Evolutionary conservation across 2,329 filamentous ascomycete species (phyloP).

Genomic region (Exophiala bonariae): DNA sequence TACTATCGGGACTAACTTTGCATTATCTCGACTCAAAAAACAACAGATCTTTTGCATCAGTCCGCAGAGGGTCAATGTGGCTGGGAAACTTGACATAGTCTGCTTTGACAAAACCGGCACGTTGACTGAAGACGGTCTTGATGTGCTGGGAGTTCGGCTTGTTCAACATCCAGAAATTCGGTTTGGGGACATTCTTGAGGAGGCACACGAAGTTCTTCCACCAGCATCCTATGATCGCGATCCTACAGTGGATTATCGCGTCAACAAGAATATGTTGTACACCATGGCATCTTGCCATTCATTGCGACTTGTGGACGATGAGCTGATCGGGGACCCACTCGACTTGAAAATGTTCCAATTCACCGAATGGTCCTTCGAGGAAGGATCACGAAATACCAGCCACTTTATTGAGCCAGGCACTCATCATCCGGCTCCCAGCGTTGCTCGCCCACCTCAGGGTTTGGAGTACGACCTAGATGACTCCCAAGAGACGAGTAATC

Average conservation of each 20-base stretch:
- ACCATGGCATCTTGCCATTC: slow-evolving; percentile 99
- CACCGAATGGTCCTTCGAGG: slow-evolving; percentile 87
- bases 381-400: slow-evolving; percentile 70
- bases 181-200: slow-evolving; percentile 73
- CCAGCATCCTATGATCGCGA: slow-evolving; percentile 57
- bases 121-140: slow-evolving; percentile 90
- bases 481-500: slow-evolving; percentile 22
- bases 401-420: slow-evolving; percentile 71
- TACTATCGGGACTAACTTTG: slow-evolving; percentile 96
- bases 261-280: slow-evolving; percentile 73
- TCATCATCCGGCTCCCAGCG: slow-evolving; percentile 74
- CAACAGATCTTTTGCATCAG: slow-evolving; percentile 98
- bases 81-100: slow-evolving; percentile 91
- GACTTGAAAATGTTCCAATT: slow-evolving; percentile 99
- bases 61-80: slow-evolving; percentile 94
- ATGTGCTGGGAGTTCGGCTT: slow-evolving; percentile 84
- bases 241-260: slow-evolving; percentile 59
- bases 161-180: slow-evolving; percentile 62
- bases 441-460: slow-evolving; percentile 74
- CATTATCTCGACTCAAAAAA: slow-evolving; percentile 77
- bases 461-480: slow-evolving; percentile 60
- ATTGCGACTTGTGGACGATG: slow-evolving; percentile 78
- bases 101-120: slow-evolving; percentile 99
- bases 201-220: slow-evolving; percentile 61
- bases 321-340: slow-evolving; percentile 88